Percentiles rank a stretch among this genome's conserved stretches.
Conservation (phyloP, 1,284 basidiomycete genomes). For the Fomitiporia mediterranea region DNA sequence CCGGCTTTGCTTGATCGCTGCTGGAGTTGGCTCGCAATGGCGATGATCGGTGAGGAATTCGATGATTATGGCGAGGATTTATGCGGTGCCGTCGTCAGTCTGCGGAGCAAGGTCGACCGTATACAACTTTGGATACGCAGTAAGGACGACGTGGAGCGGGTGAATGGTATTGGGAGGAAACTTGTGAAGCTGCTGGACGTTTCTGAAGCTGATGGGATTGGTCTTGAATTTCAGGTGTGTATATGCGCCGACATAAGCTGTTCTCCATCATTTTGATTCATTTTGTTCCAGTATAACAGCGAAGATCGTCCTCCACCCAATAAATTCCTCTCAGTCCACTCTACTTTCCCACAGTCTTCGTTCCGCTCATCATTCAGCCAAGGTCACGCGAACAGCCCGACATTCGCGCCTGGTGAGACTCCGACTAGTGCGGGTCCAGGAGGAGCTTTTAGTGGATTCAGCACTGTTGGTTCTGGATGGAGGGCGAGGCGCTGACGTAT, state of each 20-base stretch:
- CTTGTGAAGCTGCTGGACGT: conserved; percentile 79
- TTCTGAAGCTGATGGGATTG: conserved; percentile 72
- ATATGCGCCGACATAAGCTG: conserved; percentile 10
- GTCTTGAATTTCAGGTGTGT: conserved; percentile 83
- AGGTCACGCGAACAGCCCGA: conserved; percentile 26
- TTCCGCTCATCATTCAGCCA: conserved; percentile 57
- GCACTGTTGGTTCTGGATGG: conserved; percentile 36
- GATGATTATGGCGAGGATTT: conserved; percentile 79
- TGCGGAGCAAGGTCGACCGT: conserved; percentile 82
- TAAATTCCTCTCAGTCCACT: conserved; percentile 76
- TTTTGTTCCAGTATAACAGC: conserved; percentile 59
- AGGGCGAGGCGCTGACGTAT: conserved; percentile 21
- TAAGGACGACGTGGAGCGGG: conserved; percentile 77
- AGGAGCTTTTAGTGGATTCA: conserved; percentile 49
- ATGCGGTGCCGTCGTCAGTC: conserved; percentile 86
- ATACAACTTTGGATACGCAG: conserved; percentile 86
- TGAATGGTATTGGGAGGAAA: conserved; percentile 81
- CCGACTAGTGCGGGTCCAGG: conserved; percentile 24
- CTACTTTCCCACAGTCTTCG: conserved; percentile 52
- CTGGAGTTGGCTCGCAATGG: conserved; percentile 91
- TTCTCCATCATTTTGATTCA: conserved; percentile 11
- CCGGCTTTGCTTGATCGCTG: conserved; percentile 76
- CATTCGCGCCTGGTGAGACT: conserved; percentile 6
- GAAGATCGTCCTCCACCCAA: conserved; percentile 73
- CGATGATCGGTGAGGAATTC: conserved; percentile 84